Conservation (phyloP, 78 protist genomes). For the Dictyostelium capitatum region DNA sequence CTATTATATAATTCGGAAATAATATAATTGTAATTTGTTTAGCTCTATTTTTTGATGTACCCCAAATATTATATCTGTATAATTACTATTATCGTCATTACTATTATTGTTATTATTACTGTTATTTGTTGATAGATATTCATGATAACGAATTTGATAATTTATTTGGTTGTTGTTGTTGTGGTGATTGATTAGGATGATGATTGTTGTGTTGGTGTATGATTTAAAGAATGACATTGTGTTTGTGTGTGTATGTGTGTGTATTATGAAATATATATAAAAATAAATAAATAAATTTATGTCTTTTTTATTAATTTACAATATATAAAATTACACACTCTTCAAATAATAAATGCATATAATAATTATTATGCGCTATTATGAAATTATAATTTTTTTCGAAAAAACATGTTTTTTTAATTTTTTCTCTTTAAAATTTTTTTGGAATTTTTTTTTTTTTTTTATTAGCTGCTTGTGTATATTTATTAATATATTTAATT, state of each 20-base stretch:
- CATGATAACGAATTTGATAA: not conserved
- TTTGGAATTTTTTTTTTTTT: too few relatives aligned
- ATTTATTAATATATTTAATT: too few relatives aligned
- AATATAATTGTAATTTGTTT: not conserved
- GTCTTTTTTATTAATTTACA: too few relatives aligned
- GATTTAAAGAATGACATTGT: constrained; percentile 52
- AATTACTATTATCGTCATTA: not conserved
- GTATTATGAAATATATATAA: not conserved
- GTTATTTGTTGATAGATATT: not conserved
- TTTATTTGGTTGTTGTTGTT: not conserved
- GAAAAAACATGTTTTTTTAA: too few relatives aligned
- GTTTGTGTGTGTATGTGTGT: too few relatives aligned
- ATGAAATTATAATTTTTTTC: too few relatives aligned
- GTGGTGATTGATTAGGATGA: not conserved
- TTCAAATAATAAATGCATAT: too few relatives aligned
- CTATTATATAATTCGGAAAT: constrained; percentile 32
- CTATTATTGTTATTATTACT: not conserved
- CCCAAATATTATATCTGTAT: constrained; percentile 68
- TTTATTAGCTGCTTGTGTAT: too few relatives aligned
- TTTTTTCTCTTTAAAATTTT: too few relatives aligned
- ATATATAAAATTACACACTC: too few relatives aligned
- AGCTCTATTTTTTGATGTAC: not conserved
- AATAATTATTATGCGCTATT: too few relatives aligned
- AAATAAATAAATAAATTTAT: too few relatives aligned
- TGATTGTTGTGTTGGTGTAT: not conserved